Conservation (phyloP, 192 early-diverging fungal genomes). For the Linnemannia elongata region DNA sequence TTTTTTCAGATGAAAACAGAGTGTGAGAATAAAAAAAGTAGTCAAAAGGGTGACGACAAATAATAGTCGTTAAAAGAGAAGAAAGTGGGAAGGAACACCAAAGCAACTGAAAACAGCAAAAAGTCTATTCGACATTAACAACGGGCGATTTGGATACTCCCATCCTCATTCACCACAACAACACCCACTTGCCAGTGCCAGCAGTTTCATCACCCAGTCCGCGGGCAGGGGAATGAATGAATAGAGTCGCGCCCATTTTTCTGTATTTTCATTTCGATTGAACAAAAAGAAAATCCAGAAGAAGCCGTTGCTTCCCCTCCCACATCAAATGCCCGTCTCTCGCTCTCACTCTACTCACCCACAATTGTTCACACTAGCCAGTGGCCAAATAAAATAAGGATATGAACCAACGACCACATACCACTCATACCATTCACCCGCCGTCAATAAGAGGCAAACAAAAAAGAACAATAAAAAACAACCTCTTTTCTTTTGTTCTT, state of each 20-base stretch:
- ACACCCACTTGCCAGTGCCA: background rate
- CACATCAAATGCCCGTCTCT: background rate
- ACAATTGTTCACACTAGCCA: background rate
- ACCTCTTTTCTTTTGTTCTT: background rate
- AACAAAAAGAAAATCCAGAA: conserved; percentile 23
- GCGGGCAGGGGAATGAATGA: background rate
- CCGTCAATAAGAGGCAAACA: background rate
- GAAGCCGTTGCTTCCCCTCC: too few relatives aligned
- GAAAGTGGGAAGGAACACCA: background rate
- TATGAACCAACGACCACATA: background rate
- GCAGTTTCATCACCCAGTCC: too few relatives aligned
- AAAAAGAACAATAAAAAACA: background rate
- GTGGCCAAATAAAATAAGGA: background rate
- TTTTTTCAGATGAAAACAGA: background rate
- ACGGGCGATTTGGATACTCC: background rate
- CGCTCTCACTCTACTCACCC: background rate
- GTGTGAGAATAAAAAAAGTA: background rate
- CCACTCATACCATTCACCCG: background rate
- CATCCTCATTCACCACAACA: background rate
- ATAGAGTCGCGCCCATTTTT: background rate
- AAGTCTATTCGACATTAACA: background rate
- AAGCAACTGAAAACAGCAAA: background rate
- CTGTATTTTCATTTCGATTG: background rate
- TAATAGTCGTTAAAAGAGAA: background rate
- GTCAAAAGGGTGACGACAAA: background rate